Evolutionary conservation across 2,329 filamentous ascomycete species (phyloP).

Genomic region (Coleophoma crateriformis): DNA sequence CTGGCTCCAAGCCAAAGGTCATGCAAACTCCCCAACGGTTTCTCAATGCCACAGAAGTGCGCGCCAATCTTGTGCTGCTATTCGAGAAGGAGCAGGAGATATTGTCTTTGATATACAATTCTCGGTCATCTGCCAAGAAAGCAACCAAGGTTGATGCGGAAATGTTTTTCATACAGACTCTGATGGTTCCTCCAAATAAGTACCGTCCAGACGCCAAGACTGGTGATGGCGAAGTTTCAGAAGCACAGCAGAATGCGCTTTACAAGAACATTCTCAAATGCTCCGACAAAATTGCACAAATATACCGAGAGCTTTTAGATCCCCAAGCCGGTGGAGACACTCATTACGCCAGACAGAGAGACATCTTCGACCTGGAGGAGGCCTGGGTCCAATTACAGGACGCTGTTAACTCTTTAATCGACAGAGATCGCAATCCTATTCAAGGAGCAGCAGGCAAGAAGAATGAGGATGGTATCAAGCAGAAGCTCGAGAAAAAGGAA

Average conservation of each 20-base stretch:
- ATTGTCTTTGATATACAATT: conserved; percentile 77
- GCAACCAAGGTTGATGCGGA: conserved; percentile 60
- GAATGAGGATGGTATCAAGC: conserved; percentile 93
- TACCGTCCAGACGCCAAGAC: conserved; percentile 84
- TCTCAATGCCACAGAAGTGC: conserved; percentile 77
- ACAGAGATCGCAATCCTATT: conserved; percentile 79
- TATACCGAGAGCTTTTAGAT: conserved; percentile 59
- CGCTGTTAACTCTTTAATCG: conserved; percentile 85
- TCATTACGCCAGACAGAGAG: conserved; percentile 40
- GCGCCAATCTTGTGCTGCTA: conserved; percentile 68
- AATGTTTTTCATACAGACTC: conserved; percentile 88
- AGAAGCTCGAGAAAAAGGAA: conserved; percentile 97
- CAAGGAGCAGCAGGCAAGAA: conserved; percentile 71
- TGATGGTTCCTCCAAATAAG: conserved; percentile 88
- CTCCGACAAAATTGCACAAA: conserved; percentile 67
- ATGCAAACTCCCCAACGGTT: conserved; percentile 57
- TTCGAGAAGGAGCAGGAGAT: conserved; percentile 87
- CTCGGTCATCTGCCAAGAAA: conserved; percentile 53
- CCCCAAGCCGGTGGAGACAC: conserved; percentile 12
- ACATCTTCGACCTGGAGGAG: conserved; percentile 73
- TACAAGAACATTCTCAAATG: conserved; percentile 80
- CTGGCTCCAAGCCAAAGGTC: conserved; percentile 31
- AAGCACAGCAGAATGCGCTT: conserved; percentile 81
- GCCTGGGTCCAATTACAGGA: conserved; percentile 84
- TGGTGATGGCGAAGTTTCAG: conserved; percentile 74